phyloP scores from a whole-genome alignment of 2,329 filamentous ascomycete genomes.

The Fusarium luffae region DNA sequence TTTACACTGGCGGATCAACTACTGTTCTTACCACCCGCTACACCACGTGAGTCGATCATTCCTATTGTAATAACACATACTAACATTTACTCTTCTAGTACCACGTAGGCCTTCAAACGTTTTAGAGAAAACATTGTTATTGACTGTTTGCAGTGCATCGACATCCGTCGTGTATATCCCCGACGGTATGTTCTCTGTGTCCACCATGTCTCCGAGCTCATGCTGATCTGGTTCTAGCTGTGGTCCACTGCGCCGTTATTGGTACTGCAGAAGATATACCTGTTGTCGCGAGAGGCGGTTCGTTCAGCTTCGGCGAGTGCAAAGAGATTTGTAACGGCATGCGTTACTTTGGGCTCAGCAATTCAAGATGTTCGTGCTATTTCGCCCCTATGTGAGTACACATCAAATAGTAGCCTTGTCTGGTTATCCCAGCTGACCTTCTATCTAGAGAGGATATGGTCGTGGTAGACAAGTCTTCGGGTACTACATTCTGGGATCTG shows the following conservation, averaged over 20 bases:
- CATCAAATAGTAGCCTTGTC: too few relatives aligned
- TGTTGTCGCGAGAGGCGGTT: neutral
- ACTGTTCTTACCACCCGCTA: neutral
- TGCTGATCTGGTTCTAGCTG: neutral
- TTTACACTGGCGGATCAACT: neutral
- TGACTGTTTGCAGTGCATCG: neutral
- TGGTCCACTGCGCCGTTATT: neutral
- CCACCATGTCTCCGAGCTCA: accelerated
- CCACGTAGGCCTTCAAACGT: neutral
- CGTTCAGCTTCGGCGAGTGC: neutral
- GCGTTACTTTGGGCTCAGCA: neutral
- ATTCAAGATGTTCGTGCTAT: neutral
- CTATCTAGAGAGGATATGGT: neutral
- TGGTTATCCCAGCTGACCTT: neutral
- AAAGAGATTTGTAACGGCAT: neutral
- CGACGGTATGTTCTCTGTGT: neutral
- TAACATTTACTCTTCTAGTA: neutral
- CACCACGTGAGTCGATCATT: too few relatives aligned
- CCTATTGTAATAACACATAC: neutral
- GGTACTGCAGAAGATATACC: neutral
- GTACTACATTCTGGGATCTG: neutral
- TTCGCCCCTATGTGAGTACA: neutral
- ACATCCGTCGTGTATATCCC: neutral
- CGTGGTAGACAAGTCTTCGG: neutral
- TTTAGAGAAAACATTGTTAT: neutral